Percentiles rank a stretch among this genome's conserved stretches.
Conservation (phyloP, 176 grass and related monocot species). For the Pharus latifolius region DNA sequence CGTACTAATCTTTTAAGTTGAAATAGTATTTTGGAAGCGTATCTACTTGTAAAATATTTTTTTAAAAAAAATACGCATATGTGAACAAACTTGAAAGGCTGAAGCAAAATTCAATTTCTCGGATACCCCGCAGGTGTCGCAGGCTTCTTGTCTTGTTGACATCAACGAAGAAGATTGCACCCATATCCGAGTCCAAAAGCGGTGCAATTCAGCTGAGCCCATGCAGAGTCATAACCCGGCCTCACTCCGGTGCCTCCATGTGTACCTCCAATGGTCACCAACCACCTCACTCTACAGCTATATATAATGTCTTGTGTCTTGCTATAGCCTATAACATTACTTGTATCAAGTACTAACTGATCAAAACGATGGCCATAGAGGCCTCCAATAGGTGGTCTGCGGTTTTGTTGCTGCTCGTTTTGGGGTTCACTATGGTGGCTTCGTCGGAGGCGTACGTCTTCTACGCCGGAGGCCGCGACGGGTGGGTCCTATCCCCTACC, state of each 20-base stretch:
- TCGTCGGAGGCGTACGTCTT: slow-evolving; percentile 50
- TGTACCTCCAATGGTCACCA: slow-evolving; percentile 12
- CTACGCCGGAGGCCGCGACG: slow-evolving; percentile 59
- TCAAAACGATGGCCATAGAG: neutral
- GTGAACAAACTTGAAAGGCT: too few relatives aligned
- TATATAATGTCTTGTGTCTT: neutral
- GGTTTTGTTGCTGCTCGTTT: neutral
- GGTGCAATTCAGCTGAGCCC: neutral
- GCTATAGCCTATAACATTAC: neutral
- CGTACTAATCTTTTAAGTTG: too few relatives aligned
- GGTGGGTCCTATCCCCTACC: slow-evolving; percentile 62
- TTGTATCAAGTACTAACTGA: too few relatives aligned
- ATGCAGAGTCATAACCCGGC: neutral
- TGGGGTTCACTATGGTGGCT: slow-evolving; percentile 7
- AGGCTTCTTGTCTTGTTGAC: too few relatives aligned
- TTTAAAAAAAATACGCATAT: too few relatives aligned
- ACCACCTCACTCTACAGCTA: neutral
- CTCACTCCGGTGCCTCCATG: neutral
- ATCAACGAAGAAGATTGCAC: neutral
- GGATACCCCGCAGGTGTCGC: neutral
- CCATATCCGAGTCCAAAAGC: neutral
- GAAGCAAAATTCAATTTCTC: neutral
- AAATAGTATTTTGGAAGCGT: too few relatives aligned
- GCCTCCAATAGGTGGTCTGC: neutral
- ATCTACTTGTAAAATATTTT: too few relatives aligned